phyloP scores from a whole-genome alignment of 2,329 filamentous ascomycete genomes.

The Scedosporium boydii region DNA sequence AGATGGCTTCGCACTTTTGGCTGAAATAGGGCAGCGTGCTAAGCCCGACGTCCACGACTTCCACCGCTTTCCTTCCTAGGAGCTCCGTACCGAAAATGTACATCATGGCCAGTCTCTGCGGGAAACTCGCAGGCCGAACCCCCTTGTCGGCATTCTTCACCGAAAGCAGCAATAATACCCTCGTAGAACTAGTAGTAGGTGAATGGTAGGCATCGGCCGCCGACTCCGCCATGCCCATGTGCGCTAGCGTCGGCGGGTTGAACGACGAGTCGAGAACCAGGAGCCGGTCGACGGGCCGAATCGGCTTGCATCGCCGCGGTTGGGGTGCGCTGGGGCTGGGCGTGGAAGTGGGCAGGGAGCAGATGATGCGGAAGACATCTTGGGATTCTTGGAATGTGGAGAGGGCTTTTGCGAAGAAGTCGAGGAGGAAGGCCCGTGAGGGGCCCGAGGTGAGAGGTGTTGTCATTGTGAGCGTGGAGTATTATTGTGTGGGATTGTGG shows the following conservation, averaged over 20 bases:
- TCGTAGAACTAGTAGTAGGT: constrained; percentile 10
- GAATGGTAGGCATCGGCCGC: constrained; percentile 24
- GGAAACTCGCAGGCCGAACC: constrained; percentile 58
- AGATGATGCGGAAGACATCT: constrained; percentile 34
- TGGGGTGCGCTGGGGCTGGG: constrained; percentile 7
- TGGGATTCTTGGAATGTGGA: constrained; percentile 31
- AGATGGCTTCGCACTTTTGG: constrained; percentile 52
- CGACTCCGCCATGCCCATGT: constrained; percentile 45
- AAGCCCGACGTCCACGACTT: constrained; percentile 55
- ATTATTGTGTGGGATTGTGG: not conserved
- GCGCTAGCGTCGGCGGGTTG: constrained; percentile 56
- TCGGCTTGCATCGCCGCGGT: not conserved
- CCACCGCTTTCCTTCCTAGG: constrained; percentile 12
- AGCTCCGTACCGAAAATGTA: constrained; percentile 53
- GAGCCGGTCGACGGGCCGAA: constrained; percentile 20
- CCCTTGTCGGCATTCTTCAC: constrained; percentile 59
- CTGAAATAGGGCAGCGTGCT: constrained; percentile 66
- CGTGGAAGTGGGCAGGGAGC: constrained; percentile 25
- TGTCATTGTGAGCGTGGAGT: not conserved
- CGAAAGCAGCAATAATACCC: constrained; percentile 50
- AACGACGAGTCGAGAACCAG: constrained; percentile 59
- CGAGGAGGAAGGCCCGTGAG: constrained; percentile 16
- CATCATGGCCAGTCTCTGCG: constrained; percentile 63
- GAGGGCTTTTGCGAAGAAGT: constrained; percentile 35
- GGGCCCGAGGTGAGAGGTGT: not conserved